Percentiles rank a stretch among this genome's conserved stretches.
Evolutionary conservation across 73 alveolate genomes (phyloP).

Genomic region (Effrenium voratum): DNA sequence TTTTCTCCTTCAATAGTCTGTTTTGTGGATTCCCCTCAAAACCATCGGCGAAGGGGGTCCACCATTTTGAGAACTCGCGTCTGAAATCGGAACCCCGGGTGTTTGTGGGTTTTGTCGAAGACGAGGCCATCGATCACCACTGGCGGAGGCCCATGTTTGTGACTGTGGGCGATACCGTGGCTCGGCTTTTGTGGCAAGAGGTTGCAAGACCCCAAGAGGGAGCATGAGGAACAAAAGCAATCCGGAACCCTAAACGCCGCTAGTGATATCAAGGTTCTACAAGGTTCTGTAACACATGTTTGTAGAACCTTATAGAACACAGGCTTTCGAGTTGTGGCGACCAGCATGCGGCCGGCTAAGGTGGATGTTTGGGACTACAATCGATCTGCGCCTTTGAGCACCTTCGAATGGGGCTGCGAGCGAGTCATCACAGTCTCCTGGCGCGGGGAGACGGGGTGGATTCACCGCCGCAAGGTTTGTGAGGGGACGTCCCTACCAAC

Average conservation of each 20-base stretch:
- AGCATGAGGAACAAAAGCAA: no score
- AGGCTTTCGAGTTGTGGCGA: no score
- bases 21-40: no score
- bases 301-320: no score
- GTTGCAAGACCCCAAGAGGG: neutral
- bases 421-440: conserved; percentile 95
- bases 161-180: conserved; percentile 93
- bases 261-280: neutral
- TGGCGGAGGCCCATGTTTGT: conserved; percentile 80
- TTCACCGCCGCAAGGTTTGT: no score
- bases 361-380: conserved; percentile 96
- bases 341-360: conserved; percentile 12
- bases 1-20: no score
- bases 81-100: neutral
- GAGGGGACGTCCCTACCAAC: no score
- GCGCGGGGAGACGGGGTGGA: no score
- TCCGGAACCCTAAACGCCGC: no score
- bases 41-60: neutral
- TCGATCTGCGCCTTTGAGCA: conserved; percentile 95
- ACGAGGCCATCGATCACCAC: conserved; percentile 88
- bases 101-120: neutral
- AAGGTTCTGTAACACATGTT: no score
- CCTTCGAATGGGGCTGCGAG: conserved; percentile 96
- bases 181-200: neutral
- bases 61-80: neutral